Conservation (phyloP, 805 yeast species). For the Metschnikowia arizonensis region DNA sequence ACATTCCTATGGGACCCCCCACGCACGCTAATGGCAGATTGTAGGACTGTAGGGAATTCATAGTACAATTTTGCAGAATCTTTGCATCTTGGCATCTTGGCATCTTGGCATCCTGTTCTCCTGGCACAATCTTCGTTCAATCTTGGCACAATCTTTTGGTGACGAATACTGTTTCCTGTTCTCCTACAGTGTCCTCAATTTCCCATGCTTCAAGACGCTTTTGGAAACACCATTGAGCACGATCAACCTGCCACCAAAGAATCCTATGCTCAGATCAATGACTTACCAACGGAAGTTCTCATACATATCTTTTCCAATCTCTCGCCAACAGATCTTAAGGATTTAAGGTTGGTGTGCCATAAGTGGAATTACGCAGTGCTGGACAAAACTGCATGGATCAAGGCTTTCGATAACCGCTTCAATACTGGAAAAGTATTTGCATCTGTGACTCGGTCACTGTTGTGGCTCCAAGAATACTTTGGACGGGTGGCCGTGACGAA, state of each 20-base stretch:
- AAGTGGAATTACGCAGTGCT: slow-evolving; percentile 44
- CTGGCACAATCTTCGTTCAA: too few relatives aligned
- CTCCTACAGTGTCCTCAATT: background rate
- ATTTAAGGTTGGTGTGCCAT: slow-evolving; percentile 43
- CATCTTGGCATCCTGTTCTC: too few relatives aligned
- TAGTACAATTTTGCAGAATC: background rate
- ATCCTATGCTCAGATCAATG: slow-evolving; percentile 20
- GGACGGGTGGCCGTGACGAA: slow-evolving; percentile 31
- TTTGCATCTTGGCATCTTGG: too few relatives aligned
- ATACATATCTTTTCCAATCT: slow-evolving; percentile 43
- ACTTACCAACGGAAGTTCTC: slow-evolving; percentile 47
- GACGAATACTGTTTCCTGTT: background rate
- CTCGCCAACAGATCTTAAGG: slow-evolving; percentile 42
- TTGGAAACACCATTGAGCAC: slow-evolving; percentile 21
- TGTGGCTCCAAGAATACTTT: slow-evolving; percentile 48
- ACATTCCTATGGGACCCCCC: background rate
- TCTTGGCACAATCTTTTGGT: background rate
- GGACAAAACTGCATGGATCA: slow-evolving; percentile 47
- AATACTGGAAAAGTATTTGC: slow-evolving; percentile 38
- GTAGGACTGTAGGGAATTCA: background rate
- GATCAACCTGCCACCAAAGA: background rate
- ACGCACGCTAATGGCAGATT: background rate
- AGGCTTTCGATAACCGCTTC: slow-evolving; percentile 40
- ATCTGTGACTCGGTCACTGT: slow-evolving; percentile 38
- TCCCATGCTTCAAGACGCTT: slow-evolving; percentile 18